Base-by-base conservation (phyloP, 2,329 filamentous ascomycete genomes). In the Laburnicola sp. region DNA sequence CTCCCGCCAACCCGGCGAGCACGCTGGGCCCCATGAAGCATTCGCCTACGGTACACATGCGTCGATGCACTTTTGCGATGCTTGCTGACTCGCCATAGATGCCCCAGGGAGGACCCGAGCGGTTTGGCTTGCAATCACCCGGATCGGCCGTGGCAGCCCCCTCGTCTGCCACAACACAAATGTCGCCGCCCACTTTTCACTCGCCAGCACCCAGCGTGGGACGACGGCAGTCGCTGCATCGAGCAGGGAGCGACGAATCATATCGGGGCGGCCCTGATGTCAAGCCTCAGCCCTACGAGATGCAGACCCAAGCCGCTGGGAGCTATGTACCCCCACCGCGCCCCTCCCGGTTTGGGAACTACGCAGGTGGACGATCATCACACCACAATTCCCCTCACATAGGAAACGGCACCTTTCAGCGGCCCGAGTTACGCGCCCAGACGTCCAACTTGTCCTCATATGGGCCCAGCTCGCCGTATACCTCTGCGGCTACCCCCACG, bases 401-500 rank as follows among this genome's bases (percentile, higher is more conserved):
- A 48, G 63, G 50, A 50, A 69, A 68, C 54, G 67, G 61, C 6
- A 70, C 54, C 49, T 72, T 69, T 50, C 62, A 61, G 42, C 58
- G 69, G 47, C 70, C 70, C 48, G 66, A 71, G 40, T 51, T 73
- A 46, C 70, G 66, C 43, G 56, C 70, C 11, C 71, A 73, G 46
- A 70, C 69, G 7, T 72, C 69, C 11, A 69, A 68, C 48, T 36
- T 71, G 39, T 66, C 63, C 7, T 68, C 66, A 26, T 71, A 71
- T 41, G 60, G 63, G 42, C 66, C 68, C 21, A 65, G 58, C 44
- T 74, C 71, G 32, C 70, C 71, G 6, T 73, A 69, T 57, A 70
- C 49, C 46, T 65, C 69, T 5, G 63, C 69, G 31, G 61, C 62
- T 28, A 56, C 77, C 69, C 55, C 82, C 77, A 60, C 77, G 75